These are phyloP conservation scores for Boletellus ananiceps DNA, from an alignment of 768 basidiomycete species.

Conservation along the genomic window DNA sequence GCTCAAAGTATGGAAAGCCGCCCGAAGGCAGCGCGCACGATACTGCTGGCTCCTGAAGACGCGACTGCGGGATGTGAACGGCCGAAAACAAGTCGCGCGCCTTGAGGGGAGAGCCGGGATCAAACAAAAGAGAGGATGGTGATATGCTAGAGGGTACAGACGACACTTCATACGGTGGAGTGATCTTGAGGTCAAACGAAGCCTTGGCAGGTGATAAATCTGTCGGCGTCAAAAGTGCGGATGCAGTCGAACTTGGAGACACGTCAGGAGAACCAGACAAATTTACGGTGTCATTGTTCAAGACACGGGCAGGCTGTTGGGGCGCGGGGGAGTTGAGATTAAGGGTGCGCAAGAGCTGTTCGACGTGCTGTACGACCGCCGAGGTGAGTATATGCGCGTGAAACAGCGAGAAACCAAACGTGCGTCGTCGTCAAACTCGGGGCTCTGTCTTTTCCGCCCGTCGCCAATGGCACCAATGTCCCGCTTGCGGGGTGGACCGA, in stretches of 20 bases:
- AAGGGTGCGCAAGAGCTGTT: slow-evolving; percentile 73
- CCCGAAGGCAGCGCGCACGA: slow-evolving; percentile 20
- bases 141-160: slow-evolving; percentile 23
- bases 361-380: slow-evolving; percentile 55
- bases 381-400: slow-evolving; percentile 29
- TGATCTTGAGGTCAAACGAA: slow-evolving; percentile 52
- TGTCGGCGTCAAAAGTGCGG: slow-evolving; percentile 68
- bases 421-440: slow-evolving; percentile 49
- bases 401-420: slow-evolving; percentile 22
- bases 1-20: slow-evolving; percentile 47
- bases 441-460: slow-evolving; percentile 60
- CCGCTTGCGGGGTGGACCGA: slow-evolving; percentile 38
- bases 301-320: slow-evolving; percentile 39
- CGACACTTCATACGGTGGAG: slow-evolving; percentile 47
- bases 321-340: slow-evolving; percentile 76
- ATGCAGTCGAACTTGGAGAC: slow-evolving; percentile 68
- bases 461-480: slow-evolving; percentile 75
- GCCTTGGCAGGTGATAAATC: slow-evolving; percentile 63
- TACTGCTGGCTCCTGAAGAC: slow-evolving; percentile 17
- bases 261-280: slow-evolving; percentile 59
- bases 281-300: slow-evolving; percentile 39
- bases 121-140: slow-evolving; percentile 41
- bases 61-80: slow-evolving; percentile 22
- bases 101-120: slow-evolving; percentile 38
- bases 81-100: slow-evolving; percentile 29